Conservation (phyloP, 2,329 filamentous ascomycete genomes). For the Magnaporthiopsis incrustans region DNA sequence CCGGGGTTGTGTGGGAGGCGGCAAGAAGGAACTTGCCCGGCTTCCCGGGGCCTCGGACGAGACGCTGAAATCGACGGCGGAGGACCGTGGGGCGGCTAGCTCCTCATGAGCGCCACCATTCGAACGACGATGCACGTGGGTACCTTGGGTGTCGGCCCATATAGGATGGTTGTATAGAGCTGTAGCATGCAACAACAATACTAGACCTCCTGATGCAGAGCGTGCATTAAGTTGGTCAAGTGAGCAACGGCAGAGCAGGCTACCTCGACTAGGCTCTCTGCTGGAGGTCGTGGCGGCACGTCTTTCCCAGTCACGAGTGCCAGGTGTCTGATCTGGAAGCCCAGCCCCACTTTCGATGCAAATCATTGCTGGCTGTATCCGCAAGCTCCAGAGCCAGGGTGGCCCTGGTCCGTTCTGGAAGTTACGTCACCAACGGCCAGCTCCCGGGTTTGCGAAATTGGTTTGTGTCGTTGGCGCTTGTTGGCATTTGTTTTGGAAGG, state of each 20-base stretch:
- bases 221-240: not conserved
- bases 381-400: not conserved
- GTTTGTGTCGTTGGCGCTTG: too few relatives aligned
- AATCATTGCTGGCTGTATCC: not conserved
- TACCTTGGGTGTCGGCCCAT: not conserved
- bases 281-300: too few relatives aligned
- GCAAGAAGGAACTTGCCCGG: slow-evolving; percentile 1
- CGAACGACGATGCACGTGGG: not conserved
- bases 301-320: not conserved
- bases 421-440: not conserved
- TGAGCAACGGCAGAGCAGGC: not conserved
- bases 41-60: not conserved
- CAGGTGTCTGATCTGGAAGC: not conserved
- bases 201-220: not conserved
- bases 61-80: not conserved
- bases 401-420: not conserved
- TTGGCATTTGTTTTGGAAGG: not conserved
- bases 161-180: not conserved
- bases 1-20: not conserved
- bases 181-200: not conserved
- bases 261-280: not conserved
- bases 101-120: not conserved
- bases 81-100: not conserved
- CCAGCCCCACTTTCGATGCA: not conserved
- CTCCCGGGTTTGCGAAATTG: not conserved